A percentile compares a stretch with the other conserved stretches of the same genome.
Conservation (phyloP, 352 stramenopile species). For the Pythium insidiosum region DNA sequence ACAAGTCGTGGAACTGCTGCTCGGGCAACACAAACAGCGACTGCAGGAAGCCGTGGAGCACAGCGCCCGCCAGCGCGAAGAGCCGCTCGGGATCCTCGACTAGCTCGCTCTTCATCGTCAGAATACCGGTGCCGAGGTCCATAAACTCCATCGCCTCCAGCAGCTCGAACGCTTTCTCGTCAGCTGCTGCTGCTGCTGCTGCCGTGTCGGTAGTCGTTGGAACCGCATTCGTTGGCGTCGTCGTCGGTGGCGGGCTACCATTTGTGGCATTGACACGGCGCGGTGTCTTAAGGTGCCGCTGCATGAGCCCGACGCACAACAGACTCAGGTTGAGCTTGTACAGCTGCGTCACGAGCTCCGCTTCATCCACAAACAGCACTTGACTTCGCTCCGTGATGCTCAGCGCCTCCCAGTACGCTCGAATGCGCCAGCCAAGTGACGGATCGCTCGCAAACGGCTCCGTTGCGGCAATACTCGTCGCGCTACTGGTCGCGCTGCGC, state of each 20-base stretch:
- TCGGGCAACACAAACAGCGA: constrained; percentile 58
- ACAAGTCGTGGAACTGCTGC: constrained; percentile 56
- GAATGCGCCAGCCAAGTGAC: constrained; percentile 17
- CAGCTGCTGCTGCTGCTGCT: constrained; percentile 6
- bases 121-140: constrained; percentile 77
- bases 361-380: constrained; percentile 71
- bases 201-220: not conserved
- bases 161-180: constrained; percentile 74
- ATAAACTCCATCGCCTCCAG: constrained; percentile 87
- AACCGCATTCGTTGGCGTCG: not conserved
- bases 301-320: constrained; percentile 78
- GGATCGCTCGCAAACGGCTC: constrained; percentile 2
- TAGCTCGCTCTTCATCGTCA: constrained; percentile 84
- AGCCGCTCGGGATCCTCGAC: constrained; percentile 54
- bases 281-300: constrained; percentile 57
- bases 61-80: constrained; percentile 53
- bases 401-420: constrained; percentile 61
- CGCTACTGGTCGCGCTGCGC: not conserved
- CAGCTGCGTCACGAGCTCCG: constrained; percentile 77
- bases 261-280: not conserved
- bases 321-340: constrained; percentile 85
- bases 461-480: not conserved
- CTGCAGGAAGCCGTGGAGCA: constrained; percentile 54
- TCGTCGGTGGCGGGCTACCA: too few relatives aligned
- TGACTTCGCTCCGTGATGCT: constrained; percentile 56